Evolutionary conservation across 2,329 filamentous ascomycete genomes (phyloP).

Genomic region (Volutella citrinella): DNA sequence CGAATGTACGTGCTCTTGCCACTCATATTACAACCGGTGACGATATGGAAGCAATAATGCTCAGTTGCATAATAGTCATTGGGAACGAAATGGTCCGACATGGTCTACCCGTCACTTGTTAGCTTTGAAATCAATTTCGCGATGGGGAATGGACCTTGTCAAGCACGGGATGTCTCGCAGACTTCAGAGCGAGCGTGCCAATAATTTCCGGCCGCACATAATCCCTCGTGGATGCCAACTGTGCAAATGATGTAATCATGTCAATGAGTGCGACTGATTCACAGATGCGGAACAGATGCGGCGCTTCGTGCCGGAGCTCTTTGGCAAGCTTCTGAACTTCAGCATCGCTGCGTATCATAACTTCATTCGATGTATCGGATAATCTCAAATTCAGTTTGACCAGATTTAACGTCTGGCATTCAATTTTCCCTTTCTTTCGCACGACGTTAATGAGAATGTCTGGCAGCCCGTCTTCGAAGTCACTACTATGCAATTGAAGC

Average conservation of each 20-base stretch:
- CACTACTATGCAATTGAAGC: conserved; percentile 60
- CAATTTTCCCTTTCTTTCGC: conserved; percentile 69
- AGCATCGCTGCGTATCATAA: conserved; percentile 77
- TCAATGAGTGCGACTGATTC: conserved; percentile 86
- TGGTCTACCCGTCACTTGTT: too few relatives aligned
- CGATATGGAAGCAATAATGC: conserved; percentile 82
- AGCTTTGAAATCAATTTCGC: too few relatives aligned
- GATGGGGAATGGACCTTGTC: conserved; percentile 69
- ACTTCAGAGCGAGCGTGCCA: conserved; percentile 67
- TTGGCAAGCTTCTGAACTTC: conserved; percentile 70
- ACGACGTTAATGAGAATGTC: conserved; percentile 74
- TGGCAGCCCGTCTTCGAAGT: conserved; percentile 62
- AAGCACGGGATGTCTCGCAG: conserved; percentile 73
- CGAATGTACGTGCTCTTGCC: conserved; percentile 96
- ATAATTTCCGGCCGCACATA: conserved; percentile 67
- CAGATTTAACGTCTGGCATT: conserved; percentile 84
- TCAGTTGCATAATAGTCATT: conserved; percentile 87
- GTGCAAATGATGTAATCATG: conserved; percentile 75
- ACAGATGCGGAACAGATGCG: conserved; percentile 76
- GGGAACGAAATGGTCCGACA: conserved; percentile 69
- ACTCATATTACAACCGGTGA: conserved; percentile 98
- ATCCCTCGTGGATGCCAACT: conserved; percentile 61
- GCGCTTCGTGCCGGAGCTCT: conserved; percentile 68
- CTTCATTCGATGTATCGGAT: conserved; percentile 77
- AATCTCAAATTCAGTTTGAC: conserved; percentile 79